Evolutionary conservation across 345 rosid genomes (phyloP), one percentile per base, ranked within the genome.

Genomic region (rapeseed (Brassica napus)): DNA sequence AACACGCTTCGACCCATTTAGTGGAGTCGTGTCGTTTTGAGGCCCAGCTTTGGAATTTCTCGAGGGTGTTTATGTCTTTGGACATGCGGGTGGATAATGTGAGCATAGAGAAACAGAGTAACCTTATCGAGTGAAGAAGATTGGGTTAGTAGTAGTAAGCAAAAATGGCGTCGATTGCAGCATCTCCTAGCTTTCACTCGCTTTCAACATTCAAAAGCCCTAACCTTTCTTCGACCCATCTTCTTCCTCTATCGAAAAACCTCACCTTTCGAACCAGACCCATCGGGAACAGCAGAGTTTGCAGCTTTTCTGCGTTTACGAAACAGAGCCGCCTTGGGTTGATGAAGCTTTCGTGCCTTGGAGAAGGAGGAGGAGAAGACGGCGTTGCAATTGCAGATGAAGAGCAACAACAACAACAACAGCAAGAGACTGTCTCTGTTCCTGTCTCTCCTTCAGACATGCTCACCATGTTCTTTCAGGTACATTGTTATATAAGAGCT

Each of bases 401-500:
- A 37, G 87, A 83, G 65, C 77, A 73, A 18, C 83, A 81, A 16
- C 18, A 49, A 47, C 58, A 52, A 52, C 83, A 77, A 74, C 76
- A 75, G 39, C 92, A 86, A 66, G 86, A 84, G 75, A 77, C 90
- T 5, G 92, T 92, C 72, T 86, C 91, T 55, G 89, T 91, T 23
- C 91, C 97, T 65, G 94, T 94, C 74, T 92, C 98, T 74, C 86
- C 98, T 81, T 88, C 97, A 14, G 98, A 92, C 84, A 87, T 83
- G 76, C 94, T 94, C 79, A 89, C 87, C 78, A 92, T 94, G 97
- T 83, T 69, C 72, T 91, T 94, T 81, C 93, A 89, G 92, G 98
- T 90, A 35, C 57, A 2, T 39, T 39, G 44, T 61, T 34, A 26
- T 63, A 64, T 14, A 35, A 63, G n/a, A 5, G 52, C 64, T 69